These are phyloP conservation scores for Nicotiana tomentosiformis DNA, from an alignment of 257 asterid genomes.

Conservation along the genomic window DNA sequence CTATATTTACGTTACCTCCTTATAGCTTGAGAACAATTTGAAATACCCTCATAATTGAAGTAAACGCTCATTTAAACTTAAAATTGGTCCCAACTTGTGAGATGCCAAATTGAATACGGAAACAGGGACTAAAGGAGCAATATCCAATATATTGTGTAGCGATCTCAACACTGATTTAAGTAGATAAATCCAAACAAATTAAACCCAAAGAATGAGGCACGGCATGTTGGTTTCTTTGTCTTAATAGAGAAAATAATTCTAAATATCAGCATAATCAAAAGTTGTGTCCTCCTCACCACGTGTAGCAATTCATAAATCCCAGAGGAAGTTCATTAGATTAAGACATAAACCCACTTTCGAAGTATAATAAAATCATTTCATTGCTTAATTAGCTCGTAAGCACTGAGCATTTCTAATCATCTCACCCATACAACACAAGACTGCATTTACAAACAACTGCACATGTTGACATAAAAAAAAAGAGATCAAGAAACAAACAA, in stretches of 20 bases:
- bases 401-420: slow-evolving; percentile 54
- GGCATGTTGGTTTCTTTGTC: neutral
- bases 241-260: neutral
- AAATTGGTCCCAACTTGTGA: too few species aligned
- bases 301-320: neutral
- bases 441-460: slow-evolving; percentile 45
- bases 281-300: neutral
- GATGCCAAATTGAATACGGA: neutral
- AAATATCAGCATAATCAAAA: neutral
- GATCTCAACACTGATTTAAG: neutral
- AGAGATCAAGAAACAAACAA: neutral
- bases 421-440: slow-evolving; percentile 41
- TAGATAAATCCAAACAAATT: neutral
- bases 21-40: too few species aligned
- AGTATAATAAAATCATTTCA: slow-evolving; percentile 30
- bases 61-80: too few species aligned
- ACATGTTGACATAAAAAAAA: slow-evolving; percentile 39
- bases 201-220: neutral
- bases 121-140: neutral
- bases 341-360: neutral
- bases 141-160: neutral
- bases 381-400: slow-evolving; percentile 79
- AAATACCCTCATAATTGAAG: too few species aligned
- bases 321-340: neutral
- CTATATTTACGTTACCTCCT: too few species aligned